Evolutionary conservation across 176 grass and related monocot genomes (phyloP).

Genomic region (Saccharum officinarum): DNA sequence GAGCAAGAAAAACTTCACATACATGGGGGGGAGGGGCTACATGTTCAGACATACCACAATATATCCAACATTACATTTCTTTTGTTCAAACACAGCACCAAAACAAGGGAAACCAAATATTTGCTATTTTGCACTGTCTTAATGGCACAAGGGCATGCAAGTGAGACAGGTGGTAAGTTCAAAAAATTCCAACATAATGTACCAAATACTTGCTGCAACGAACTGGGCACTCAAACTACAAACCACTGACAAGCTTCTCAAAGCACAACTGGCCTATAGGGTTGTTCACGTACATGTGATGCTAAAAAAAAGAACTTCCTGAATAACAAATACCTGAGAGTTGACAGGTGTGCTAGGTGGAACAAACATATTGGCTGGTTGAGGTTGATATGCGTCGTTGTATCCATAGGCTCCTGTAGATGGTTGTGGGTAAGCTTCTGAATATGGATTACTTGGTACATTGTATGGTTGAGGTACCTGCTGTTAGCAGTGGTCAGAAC

Average conservation of each 20-base stretch:
- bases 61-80: conserved; percentile 18
- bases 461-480: conserved; percentile 49
- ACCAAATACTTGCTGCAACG: background rate
- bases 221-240: background rate
- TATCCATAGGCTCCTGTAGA: conserved; percentile 54
- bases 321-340: conserved; percentile 60
- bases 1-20: background rate
- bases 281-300: conserved; percentile 9
- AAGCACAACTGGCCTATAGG: background rate
- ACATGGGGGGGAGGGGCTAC: background rate
- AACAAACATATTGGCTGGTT: conserved; percentile 72
- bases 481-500: conserved; percentile 16
- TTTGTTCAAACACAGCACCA: conserved; percentile 4
- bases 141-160: background rate
- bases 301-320: background rate
- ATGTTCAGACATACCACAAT: background rate
- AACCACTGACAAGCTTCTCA: background rate
- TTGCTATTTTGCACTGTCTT: background rate
- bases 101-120: background rate
- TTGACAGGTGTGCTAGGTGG: conserved; percentile 38
- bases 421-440: conserved; percentile 53
- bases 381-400: conserved; percentile 66
- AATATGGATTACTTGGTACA: conserved; percentile 42
- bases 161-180: background rate
- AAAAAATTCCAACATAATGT: background rate